Evolutionary conservation across 1,284 basidiomycete genomes (phyloP), one percentile per base, ranked within the genome.

Genomic region (Tilletia horrida): DNA sequence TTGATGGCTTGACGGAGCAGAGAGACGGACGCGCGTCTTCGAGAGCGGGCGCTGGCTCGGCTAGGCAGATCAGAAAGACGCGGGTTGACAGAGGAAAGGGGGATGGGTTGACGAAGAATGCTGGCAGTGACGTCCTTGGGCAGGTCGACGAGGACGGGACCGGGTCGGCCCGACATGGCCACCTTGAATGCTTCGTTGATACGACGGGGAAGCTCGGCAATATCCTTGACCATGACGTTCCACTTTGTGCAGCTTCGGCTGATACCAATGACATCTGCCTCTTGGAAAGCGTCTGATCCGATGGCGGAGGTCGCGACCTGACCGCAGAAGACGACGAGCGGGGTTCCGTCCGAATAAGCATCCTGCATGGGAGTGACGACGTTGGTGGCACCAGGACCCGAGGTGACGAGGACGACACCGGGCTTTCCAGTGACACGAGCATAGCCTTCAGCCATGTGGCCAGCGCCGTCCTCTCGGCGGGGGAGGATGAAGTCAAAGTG

Each of bases 181-280:
- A 98, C 97, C 84, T 97, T 96, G 88, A 98, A 98, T 0, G 95
- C 96, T 84, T 98, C 95, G 83, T 97, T 98, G 83, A 98, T 96
- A 72, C 95, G 87, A 63, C 95, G 86, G 8, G 95, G 96, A 3
- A 97, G 86, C 83, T 97, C 95, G 29, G 91, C 84, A 71, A 98
- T 92, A 82, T 96, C 93, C 84, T 97, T 97, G 70, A 98, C 92
- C 93, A 97, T 96, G 73, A 98, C 94, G 83, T 98, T 98, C 96
- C 95, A 98, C 84, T 98, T 98, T 31, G 96, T 97, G 85, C 95
- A 98, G 75, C 89, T 89, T 71, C 95, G 86, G 64, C 93, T 96
- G 83, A 98, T 98, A 66, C 96, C 96, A 69, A 98, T 87, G 63
- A 97, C 85, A 80, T 98, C 96, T 55, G 95, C 95, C 84, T 98